Percentiles rank a stretch among this genome's conserved stretches.
These are phyloP conservation scores for Hippophae tibetana DNA, from an alignment of 306 rosid genomes.

Conservation along the genomic window DNA sequence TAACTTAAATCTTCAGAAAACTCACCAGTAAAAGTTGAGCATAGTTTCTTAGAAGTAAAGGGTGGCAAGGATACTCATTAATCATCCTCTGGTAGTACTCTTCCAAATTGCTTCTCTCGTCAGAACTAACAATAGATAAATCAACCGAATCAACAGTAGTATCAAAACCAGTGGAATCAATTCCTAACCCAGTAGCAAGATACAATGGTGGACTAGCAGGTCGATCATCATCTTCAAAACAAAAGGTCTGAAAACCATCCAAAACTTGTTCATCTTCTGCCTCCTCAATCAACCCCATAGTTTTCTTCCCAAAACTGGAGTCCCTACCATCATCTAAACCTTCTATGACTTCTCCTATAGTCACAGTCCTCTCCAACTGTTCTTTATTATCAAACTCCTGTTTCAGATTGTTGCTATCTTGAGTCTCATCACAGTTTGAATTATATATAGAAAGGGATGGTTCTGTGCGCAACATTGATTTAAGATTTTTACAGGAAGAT, in stretches of 20 bases:
- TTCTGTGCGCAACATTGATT: conserved; percentile 30
- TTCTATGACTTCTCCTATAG: conserved; percentile 25
- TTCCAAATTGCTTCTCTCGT: conserved; percentile 30
- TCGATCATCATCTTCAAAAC: conserved; percentile 5
- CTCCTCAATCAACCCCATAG: conserved; percentile 60
- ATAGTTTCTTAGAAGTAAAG: conserved; percentile 51
- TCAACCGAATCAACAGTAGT: conserved; percentile 18
- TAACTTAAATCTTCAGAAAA: not conserved
- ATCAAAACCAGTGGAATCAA: conserved; percentile 27
- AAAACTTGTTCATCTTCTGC: conserved; percentile 33
- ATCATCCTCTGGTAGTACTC: conserved; percentile 46
- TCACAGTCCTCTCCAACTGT: conserved; percentile 26
- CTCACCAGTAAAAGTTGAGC: conserved; percentile 61
- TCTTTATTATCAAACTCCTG: conserved; percentile 13
- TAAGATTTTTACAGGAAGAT: conserved; percentile 6
- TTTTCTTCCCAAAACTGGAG: conserved; percentile 35
- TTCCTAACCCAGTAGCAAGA: conserved; percentile 60
- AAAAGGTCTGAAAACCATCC: conserved; percentile 5
- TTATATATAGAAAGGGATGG: conserved; percentile 58
- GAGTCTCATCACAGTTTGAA: conserved; percentile 18
- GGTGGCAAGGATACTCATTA: conserved; percentile 52
- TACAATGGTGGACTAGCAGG: conserved; percentile 58
- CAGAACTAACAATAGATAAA: conserved; percentile 21
- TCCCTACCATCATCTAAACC: conserved; percentile 20
- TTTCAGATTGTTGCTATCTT: conserved; percentile 15